These are phyloP conservation scores for Comarum palustre DNA, from an alignment of 306 rosid species.

Conservation along the genomic window DNA sequence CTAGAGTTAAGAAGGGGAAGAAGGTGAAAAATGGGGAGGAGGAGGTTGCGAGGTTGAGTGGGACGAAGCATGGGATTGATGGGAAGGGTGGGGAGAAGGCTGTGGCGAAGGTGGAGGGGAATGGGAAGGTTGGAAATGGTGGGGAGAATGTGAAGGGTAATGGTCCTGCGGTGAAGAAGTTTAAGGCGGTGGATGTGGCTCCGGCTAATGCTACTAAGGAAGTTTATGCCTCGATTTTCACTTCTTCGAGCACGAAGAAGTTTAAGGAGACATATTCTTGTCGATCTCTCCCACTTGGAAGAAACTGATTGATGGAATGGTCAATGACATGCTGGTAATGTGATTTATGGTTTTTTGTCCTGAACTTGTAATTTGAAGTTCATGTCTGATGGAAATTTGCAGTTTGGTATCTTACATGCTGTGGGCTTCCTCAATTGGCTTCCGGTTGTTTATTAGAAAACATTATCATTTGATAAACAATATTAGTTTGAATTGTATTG, in stretches of 20 bases:
- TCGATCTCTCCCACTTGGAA: slow-evolving; percentile 90
- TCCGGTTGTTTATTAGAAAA: background rate
- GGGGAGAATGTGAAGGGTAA: slow-evolving; percentile 39
- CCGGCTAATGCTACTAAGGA: slow-evolving; percentile 74
- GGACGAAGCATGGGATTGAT: slow-evolving; percentile 69
- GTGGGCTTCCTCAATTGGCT: background rate
- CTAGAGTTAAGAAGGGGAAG: slow-evolving; percentile 60
- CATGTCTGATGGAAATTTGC: background rate
- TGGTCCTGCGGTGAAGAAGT: slow-evolving; percentile 50
- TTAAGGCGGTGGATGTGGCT: slow-evolving; percentile 65
- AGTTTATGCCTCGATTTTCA: slow-evolving; percentile 85
- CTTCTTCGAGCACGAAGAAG: slow-evolving; percentile 70
- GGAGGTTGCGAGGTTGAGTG: slow-evolving; percentile 53
- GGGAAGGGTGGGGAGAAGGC: slow-evolving; percentile 51
- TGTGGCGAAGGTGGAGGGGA: slow-evolving; percentile 44
- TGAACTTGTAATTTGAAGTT: slow-evolving; percentile 1
- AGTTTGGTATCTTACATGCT: background rate
- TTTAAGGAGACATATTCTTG: slow-evolving; percentile 72
- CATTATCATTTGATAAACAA: slow-evolving; percentile 3
- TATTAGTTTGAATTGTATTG: background rate
- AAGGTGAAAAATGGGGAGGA: slow-evolving; percentile 47
- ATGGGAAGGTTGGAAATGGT: slow-evolving; percentile 46
- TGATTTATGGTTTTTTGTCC: background rate
- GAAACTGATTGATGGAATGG: slow-evolving; percentile 51
- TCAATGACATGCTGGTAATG: slow-evolving; percentile 9